Conservation (phyloP, 148 eudicot genomes). For the Rhododendron mucronatum region DNA sequence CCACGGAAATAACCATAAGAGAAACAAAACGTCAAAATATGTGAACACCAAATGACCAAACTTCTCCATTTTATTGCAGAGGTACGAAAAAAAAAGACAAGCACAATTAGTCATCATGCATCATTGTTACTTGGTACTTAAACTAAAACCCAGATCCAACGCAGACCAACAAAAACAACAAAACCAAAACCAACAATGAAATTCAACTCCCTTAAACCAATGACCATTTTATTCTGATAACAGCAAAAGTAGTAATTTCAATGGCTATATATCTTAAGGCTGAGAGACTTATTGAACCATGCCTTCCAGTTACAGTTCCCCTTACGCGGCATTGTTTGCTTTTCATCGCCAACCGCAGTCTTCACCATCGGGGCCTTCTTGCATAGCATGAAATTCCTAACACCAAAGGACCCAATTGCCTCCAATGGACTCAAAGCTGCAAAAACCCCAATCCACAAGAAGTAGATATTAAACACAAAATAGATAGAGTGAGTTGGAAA, state of each 20-base stretch:
- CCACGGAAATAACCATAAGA: background rate
- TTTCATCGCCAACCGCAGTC: conserved; percentile 15
- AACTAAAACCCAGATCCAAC: background rate
- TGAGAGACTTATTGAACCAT: conserved; percentile 76
- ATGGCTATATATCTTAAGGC: conserved; percentile 56
- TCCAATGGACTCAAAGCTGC: conserved; percentile 46
- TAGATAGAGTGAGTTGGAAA: background rate
- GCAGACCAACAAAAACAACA: background rate
- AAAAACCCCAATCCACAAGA: background rate
- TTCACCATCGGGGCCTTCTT: conserved; percentile 42
- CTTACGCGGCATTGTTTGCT: conserved; percentile 26
- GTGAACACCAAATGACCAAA: background rate
- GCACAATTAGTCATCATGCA: background rate
- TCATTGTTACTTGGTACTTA: too few species aligned
- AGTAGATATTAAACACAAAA: background rate
- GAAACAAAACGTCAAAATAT: background rate
- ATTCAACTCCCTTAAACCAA: background rate
- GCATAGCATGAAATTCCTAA: conserved; percentile 48
- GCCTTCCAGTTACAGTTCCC: conserved; percentile 59
- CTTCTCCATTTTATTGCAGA: background rate
- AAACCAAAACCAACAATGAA: background rate
- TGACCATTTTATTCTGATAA: background rate
- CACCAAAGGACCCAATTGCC: conserved; percentile 45
- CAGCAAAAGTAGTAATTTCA: conserved; percentile 14
- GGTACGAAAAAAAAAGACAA: background rate